phyloP scores from a whole-genome alignment of 306 rosid species.

The Senna tora region DNA sequence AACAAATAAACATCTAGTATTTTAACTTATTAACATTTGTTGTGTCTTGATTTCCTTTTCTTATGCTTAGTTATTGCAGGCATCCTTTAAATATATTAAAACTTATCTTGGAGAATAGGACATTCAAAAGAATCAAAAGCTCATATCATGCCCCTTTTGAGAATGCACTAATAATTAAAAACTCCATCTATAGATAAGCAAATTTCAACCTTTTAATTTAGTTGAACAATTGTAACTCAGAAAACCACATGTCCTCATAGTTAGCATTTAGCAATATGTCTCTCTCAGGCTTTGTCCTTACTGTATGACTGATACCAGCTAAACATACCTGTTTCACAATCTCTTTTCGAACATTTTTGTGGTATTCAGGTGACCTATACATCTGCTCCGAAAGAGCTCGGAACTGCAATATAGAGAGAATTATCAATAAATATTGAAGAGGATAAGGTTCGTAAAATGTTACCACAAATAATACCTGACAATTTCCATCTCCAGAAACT shows the following conservation, averaged over 20 bases:
- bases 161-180: conserved; percentile 6
- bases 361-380: conserved; percentile 62
- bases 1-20: conserved; percentile 1
- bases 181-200: conserved; percentile 14
- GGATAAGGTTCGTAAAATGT: background rate
- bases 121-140: conserved; percentile 10
- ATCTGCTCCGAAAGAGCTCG: conserved; percentile 75
- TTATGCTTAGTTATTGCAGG: conserved; percentile 16
- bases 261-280: conserved; percentile 4
- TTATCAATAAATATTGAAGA: conserved; percentile 27
- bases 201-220: background rate
- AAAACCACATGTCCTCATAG: conserved; percentile 21
- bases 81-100: background rate
- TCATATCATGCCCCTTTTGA: background rate
- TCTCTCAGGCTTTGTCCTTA: conserved; percentile 12
- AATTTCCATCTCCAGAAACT: conserved; percentile 77
- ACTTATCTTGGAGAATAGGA: conserved; percentile 11
- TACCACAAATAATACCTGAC: conserved; percentile 58
- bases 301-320: conserved; percentile 18
- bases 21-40: conserved; percentile 8
- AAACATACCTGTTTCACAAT: conserved; percentile 62
- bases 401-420: conserved; percentile 54
- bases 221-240: conserved; percentile 4
- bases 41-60: conserved; percentile 22
- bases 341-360: conserved; percentile 62